Base-by-base conservation (phyloP, 345 rosid species). In the Turritis glabra region DNA sequence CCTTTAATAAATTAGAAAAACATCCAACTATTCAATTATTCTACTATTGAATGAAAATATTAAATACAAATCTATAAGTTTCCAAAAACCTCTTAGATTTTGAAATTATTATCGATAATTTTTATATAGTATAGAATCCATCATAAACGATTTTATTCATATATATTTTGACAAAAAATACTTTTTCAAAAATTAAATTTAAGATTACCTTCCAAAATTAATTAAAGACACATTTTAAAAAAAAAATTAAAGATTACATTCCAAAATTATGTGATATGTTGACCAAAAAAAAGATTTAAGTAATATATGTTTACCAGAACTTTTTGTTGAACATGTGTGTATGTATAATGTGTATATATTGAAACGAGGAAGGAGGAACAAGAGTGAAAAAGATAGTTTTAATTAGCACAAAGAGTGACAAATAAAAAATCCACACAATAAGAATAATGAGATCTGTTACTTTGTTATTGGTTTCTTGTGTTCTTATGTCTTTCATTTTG, bases 381-480 rank as follows among this genome's bases (percentile, higher is more conserved):
- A 46, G 23, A 18, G 51, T 18, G 22, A 43, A 13, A 61, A 61
- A n/a, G 0, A 62, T 61, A 3, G 21, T 3, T 32, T 12, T 9
- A 3, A 46, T 19, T 18, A 18, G 25, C 53, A 47, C 3, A 19
- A 11, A 51, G 29, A 51, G n/a, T 5, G 7, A 51, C 8, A 3
- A 21, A 14, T 37, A 60, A 18, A 22, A 57, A 33, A 51, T 67
- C 6, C 7, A 8, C 29, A 53, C 12, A 56, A 41, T 0, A 54
- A 43, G 35, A 30, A 44, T 26, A 14, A 70, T 70, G 74, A 57
- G 32, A 57, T 70, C 65, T 70, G 44, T 53, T 43, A 32, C 14
- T 70, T 70, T 70, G 2, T 30, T 70, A 0, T 40, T 70, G 55
- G 74, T 70, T 29, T 57, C 65, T 30, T 44, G 44, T 57, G 65